A percentile compares a stretch with the other conserved stretches of the same genome.
These are phyloP conservation scores for Wallemia hederae DNA, from an alignment of 1,284 basidiomycete genomes.

Conservation along the genomic window DNA sequence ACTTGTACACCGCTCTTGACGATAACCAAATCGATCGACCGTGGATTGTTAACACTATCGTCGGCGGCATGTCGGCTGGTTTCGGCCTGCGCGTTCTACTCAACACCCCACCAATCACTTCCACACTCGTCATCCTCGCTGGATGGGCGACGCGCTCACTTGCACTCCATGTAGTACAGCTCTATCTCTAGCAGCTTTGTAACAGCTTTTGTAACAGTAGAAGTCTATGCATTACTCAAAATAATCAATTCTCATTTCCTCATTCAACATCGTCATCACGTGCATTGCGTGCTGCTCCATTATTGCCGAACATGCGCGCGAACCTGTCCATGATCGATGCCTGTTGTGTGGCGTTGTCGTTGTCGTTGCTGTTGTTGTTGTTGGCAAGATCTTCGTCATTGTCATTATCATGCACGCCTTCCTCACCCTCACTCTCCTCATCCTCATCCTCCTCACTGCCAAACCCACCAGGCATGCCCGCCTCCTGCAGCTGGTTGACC, in stretches of 20 bases:
- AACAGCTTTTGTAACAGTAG: background rate
- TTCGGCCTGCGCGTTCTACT: background rate
- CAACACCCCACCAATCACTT: background rate
- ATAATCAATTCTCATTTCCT: background rate
- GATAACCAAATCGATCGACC: background rate
- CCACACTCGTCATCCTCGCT: background rate
- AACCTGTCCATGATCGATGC: too few species aligned
- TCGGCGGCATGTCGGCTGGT: background rate
- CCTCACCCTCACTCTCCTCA: constrained; percentile 1
- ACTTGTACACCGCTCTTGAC: background rate
- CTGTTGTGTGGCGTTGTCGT: too few species aligned
- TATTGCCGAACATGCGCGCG: background rate
- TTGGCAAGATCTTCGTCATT: background rate
- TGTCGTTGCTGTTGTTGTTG: too few species aligned
- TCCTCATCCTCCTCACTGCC: background rate
- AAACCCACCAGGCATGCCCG: background rate
- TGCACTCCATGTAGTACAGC: background rate
- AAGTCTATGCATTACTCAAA: background rate
- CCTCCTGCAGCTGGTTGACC: background rate
- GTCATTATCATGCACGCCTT: background rate
- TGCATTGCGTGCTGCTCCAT: background rate
- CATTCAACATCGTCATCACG: background rate
- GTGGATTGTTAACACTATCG: background rate
- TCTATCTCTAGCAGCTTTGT: background rate
- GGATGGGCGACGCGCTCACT: background rate